A percentile compares a stretch with the other conserved stretches of the same genome.
phyloP scores from a whole-genome alignment of 805 yeast species.

The Torulaspora quercuum region DNA sequence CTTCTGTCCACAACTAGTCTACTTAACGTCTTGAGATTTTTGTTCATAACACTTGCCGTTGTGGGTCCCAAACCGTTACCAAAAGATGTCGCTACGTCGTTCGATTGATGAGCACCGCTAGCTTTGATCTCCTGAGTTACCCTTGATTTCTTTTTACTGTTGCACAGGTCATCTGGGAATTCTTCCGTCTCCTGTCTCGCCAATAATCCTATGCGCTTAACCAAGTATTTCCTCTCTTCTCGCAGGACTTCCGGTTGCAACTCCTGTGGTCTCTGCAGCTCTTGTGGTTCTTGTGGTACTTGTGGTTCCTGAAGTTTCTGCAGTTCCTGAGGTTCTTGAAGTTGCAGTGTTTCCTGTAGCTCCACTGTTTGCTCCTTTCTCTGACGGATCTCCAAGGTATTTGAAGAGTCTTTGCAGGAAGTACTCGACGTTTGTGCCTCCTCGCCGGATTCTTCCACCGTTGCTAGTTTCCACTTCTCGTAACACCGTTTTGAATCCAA shows the following conservation, averaged over 20 bases:
- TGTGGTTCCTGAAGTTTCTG: neutral
- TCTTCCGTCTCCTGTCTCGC: constrained; percentile 35
- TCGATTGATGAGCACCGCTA: constrained; percentile 38
- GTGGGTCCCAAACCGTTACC: constrained; percentile 38
- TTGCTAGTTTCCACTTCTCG: constrained; percentile 17
- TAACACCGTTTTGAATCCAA: constrained; percentile 24
- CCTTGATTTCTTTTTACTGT: constrained; percentile 23
- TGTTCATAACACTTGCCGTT: constrained; percentile 34
- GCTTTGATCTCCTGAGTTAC: constrained; percentile 37
- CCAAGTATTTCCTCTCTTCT: too few species aligned
- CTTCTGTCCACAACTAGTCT: constrained; percentile 34
- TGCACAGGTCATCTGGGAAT: constrained; percentile 32
- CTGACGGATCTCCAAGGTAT: constrained; percentile 1
- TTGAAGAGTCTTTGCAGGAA: constrained; percentile 1
- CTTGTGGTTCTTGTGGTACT: neutral
- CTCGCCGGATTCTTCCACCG: constrained; percentile 7
- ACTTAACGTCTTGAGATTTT: constrained; percentile 31
- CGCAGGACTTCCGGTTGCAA: too few species aligned
- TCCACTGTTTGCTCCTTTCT: neutral
- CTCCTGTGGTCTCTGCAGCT: constrained; percentile 39
- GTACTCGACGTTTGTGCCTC: constrained; percentile 1
- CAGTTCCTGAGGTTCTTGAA: neutral
- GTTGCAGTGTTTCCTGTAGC: neutral
- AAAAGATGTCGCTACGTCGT: constrained; percentile 35
- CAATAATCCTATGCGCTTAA: too few species aligned